A percentile compares a stretch with the other conserved stretches of the same genome.
These are phyloP conservation scores for Trametes elegans DNA, from an alignment of 768 basidiomycete species.

Conservation along the genomic window DNA sequence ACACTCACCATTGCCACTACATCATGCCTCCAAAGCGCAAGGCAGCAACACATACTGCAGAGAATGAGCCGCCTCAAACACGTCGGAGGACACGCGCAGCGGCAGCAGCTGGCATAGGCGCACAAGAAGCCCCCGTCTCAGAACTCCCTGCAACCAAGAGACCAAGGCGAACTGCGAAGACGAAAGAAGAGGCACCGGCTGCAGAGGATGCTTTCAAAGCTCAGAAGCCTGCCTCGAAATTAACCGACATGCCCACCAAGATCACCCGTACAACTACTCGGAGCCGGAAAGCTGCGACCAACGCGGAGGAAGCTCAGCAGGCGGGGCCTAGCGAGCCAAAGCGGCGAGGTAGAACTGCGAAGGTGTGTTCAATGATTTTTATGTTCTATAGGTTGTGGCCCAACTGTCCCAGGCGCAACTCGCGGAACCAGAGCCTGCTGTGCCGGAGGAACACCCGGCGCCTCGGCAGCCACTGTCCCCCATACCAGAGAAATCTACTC, in stretches of 20 bases:
- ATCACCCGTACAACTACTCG: conserved; percentile 8
- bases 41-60: conserved; percentile 8
- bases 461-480: not conserved
- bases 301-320: not conserved
- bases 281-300: not conserved
- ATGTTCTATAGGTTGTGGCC: not conserved
- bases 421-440: not conserved
- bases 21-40: conserved; percentile 38
- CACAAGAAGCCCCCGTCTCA: not conserved
- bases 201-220: not conserved
- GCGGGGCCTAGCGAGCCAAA: conserved; percentile 2
- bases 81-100: conserved; percentile 23
- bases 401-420: not conserved
- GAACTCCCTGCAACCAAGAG: conserved; percentile 1
- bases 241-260: not conserved
- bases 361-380: not conserved
- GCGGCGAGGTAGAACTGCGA: not conserved
- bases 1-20: too few relatives aligned
- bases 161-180: not conserved
- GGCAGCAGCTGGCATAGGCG: not conserved
- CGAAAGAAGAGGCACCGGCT: conserved; percentile 2
- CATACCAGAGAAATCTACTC: not conserved
- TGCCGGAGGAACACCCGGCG: not conserved
- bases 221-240: not conserved
- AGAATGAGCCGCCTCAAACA: conserved; percentile 17